A percentile compares a stretch with the other conserved stretches of the same genome.
Evolutionary conservation across 345 rosid species (phyloP).

Genomic region (Eucalyptus urophylla): DNA sequence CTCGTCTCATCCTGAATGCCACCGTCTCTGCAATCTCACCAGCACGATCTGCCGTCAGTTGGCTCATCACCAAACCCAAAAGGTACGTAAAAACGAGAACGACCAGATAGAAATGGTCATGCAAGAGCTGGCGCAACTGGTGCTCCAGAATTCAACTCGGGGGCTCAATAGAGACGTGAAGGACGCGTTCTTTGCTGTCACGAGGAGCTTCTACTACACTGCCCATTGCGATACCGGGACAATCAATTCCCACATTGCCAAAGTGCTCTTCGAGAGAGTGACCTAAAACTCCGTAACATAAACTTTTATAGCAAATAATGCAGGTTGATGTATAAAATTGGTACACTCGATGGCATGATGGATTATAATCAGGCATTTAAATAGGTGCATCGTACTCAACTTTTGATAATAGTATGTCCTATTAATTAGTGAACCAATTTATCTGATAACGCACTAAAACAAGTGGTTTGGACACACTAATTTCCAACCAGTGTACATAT

Average conservation of each 20-base stretch:
- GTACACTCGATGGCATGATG: no score
- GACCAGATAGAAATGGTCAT: slow-evolving; percentile 36
- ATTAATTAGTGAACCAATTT: no score
- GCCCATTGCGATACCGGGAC: slow-evolving; percentile 39
- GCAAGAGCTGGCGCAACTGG: slow-evolving; percentile 56
- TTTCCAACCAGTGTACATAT: no score
- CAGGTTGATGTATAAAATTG: no score
- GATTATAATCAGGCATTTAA: no score
- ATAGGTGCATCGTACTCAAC: no score
- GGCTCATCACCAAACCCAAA: slow-evolving; percentile 6
- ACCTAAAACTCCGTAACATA: not conserved
- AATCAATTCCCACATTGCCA: slow-evolving; percentile 43
- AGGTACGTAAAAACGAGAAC: slow-evolving; percentile 30
- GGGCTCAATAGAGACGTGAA: slow-evolving; percentile 17
- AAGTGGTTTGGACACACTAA: no score
- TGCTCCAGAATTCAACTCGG: slow-evolving; percentile 8
- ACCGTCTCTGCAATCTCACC: slow-evolving; percentile 27
- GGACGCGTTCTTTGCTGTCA: slow-evolving; percentile 45
- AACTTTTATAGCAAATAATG: not conserved
- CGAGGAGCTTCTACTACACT: slow-evolving; percentile 56
- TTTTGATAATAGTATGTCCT: no score
- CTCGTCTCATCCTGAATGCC: slow-evolving; percentile 22
- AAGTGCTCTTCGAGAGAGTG: slow-evolving; percentile 61
- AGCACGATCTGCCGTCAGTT: slow-evolving; percentile 23
- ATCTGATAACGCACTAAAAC: no score